Conservation (phyloP, 495 filamentous ascomycete genomes). For the Neurospora sp. region DNA sequence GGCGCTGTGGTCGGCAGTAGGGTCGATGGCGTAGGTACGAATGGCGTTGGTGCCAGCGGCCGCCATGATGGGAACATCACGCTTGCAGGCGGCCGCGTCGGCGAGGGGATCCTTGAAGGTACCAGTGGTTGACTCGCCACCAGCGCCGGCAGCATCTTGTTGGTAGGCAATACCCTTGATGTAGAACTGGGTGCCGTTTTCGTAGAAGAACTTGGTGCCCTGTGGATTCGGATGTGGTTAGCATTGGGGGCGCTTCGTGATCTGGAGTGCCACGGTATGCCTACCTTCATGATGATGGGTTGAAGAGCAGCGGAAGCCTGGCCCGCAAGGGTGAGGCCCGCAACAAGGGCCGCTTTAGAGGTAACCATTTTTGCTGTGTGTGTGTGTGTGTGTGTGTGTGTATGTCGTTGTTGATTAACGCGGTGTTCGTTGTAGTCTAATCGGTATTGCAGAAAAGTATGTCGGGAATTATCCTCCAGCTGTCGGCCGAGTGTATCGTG, state of each 20-base stretch:
- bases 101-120: slow-evolving; percentile 61
- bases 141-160: slow-evolving; percentile 38
- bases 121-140: slow-evolving; percentile 23
- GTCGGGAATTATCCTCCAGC: background rate
- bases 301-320: slow-evolving; percentile 47
- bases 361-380: slow-evolving; percentile 28
- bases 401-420: background rate
- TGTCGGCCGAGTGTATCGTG: background rate
- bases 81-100: slow-evolving; percentile 54
- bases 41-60: slow-evolving; percentile 79
- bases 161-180: slow-evolving; percentile 90
- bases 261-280: background rate
- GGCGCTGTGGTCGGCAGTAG: slow-evolving; percentile 60
- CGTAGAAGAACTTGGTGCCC: slow-evolving; percentile 55
- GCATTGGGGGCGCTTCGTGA: background rate
- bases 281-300: slow-evolving; percentile 60
- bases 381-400: slow-evolving; percentile 1
- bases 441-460: background rate
- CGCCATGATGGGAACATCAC: slow-evolving; percentile 73
- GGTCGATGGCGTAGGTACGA: slow-evolving; percentile 87
- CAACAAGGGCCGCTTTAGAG: slow-evolving; percentile 32
- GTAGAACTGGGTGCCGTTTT: slow-evolving; percentile 66
- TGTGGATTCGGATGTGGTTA: slow-evolving; percentile 6
- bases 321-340: slow-evolving; percentile 37
- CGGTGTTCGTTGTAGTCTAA: background rate